Percentiles rank a stretch among this genome's conserved stretches.
Evolutionary conservation across 495 filamentous ascomycete genomes (phyloP).

Genomic region (Pseudoneurospora amorphoporcata): DNA sequence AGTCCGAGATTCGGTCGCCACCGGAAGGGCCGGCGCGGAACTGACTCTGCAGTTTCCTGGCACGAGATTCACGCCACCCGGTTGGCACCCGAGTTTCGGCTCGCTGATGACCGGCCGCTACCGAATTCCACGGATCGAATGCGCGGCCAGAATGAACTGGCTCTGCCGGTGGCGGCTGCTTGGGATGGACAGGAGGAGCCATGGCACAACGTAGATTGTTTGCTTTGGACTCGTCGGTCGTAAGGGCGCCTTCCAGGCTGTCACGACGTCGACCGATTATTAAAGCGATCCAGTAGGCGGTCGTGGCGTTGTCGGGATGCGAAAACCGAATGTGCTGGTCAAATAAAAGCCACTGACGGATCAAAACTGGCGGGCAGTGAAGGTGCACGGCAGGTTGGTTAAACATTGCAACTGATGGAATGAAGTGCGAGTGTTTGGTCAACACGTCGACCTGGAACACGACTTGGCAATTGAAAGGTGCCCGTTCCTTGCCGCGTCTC

Average conservation of each 20-base stretch:
- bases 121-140: slow-evolving; percentile 78
- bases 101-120: slow-evolving; percentile 70
- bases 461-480: not conserved
- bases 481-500: not conserved
- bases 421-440: not conserved
- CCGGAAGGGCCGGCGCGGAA: slow-evolving; percentile 44
- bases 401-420: not conserved
- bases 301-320: not conserved
- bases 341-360: not conserved
- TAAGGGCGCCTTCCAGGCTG: not conserved
- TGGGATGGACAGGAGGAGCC: slow-evolving; percentile 14
- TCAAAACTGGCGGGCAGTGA: not conserved
- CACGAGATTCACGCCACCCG: slow-evolving; percentile 61
- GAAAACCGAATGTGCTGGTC: not conserved
- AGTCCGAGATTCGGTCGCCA: slow-evolving; percentile 46
- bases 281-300: not conserved
- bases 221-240: not conserved
- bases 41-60: slow-evolving; percentile 55
- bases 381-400: not conserved
- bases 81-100: slow-evolving; percentile 52
- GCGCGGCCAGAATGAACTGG: slow-evolving; percentile 31
- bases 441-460: not conserved
- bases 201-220: slow-evolving; percentile 8
- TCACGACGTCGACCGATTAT: not conserved
- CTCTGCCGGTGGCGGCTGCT: slow-evolving; percentile 34